Evolutionary conservation across 129 eudicot genomes (phyloP).

Genomic region (Tagetes erecta): DNA sequence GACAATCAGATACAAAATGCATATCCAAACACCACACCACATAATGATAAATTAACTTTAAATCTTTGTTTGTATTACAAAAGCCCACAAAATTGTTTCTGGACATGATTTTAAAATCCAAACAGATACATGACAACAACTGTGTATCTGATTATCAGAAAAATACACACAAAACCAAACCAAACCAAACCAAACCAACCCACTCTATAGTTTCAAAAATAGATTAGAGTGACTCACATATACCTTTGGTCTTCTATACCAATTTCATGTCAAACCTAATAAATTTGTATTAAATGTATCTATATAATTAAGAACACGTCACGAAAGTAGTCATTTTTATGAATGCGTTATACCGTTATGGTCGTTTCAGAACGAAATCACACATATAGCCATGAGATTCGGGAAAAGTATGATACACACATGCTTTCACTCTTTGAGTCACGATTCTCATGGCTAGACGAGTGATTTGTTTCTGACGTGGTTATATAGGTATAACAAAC

Average conservation of each 20-base stretch:
- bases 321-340: background rate
- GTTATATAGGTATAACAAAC: background rate
- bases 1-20: background rate
- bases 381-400: background rate
- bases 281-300: constrained; percentile 14
- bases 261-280: constrained; percentile 11
- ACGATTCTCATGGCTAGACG: background rate
- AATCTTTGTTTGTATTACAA: background rate
- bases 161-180: background rate
- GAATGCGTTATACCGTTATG: background rate
- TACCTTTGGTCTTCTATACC: constrained; percentile 20
- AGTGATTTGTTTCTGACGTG: background rate
- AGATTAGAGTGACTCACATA: background rate
- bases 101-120: background rate
- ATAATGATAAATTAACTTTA: background rate
- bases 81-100: background rate
- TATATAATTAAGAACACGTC: background rate
- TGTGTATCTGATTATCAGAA: background rate
- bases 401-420: background rate
- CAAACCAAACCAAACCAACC: constrained; percentile 22
- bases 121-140: constrained; percentile 9
- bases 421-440: background rate
- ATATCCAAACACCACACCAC: constrained; percentile 7
- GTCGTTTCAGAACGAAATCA: background rate
- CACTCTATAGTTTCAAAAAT: constrained; percentile 8